A percentile compares a stretch with the other conserved stretches of the same genome.
These are phyloP conservation scores for Monsonia emarginata DNA, from an alignment of 441 rosid species.

Conservation along the genomic window DNA sequence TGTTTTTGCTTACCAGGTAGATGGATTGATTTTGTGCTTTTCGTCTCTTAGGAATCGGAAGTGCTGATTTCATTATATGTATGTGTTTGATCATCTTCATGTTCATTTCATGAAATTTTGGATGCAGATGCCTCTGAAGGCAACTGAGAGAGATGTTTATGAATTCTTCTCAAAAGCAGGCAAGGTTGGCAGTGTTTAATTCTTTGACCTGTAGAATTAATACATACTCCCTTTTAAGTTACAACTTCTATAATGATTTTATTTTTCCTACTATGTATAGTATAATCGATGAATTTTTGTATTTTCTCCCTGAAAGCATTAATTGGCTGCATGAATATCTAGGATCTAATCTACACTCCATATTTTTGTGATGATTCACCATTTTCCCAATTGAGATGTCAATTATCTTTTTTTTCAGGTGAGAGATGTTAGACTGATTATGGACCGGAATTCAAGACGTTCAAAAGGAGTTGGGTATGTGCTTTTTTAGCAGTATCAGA, in stretches of 20 bases:
- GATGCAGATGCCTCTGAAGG: conserved; percentile 84
- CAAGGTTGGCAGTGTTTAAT: conserved; percentile 45
- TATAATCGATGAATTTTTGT: too few relatives aligned
- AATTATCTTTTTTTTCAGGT: conserved; percentile 38
- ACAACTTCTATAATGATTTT: neutral
- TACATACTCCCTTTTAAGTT: too few relatives aligned
- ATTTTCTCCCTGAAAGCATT: conserved; percentile 5
- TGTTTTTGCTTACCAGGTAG: conserved; percentile 89
- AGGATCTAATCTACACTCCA: neutral
- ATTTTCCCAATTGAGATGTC: conserved; percentile 1
- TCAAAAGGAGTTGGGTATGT: conserved; percentile 97
- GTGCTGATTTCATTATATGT: too few relatives aligned
- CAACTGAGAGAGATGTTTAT: conserved; percentile 79
- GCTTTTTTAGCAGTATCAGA: conserved; percentile 12
- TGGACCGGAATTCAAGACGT: conserved; percentile 89
- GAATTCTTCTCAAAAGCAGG: conserved; percentile 91
- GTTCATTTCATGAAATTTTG: conserved; percentile 12
- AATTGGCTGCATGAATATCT: conserved; percentile 5
- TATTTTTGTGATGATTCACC: conserved; percentile 8
- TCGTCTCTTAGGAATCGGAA: conserved; percentile 12
- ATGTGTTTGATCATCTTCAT: conserved; percentile 1
- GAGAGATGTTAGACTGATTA: conserved; percentile 84
- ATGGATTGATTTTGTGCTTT: conserved; percentile 1
- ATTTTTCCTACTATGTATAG: neutral
- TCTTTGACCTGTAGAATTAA: neutral